Base-by-base conservation (phyloP, 106 monocot genomes). In the Phalaenopsis aphrodite region DNA sequence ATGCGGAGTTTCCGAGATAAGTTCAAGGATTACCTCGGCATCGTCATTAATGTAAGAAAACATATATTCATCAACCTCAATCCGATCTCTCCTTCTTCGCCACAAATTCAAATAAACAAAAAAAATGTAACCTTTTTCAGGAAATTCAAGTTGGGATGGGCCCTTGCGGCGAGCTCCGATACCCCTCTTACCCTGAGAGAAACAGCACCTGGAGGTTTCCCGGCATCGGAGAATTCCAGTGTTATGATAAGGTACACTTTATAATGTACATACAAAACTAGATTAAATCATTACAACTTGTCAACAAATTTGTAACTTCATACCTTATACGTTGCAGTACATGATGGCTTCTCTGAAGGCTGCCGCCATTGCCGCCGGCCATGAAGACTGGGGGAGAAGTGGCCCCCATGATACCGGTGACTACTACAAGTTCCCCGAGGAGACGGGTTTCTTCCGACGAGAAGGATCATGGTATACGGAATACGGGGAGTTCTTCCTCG, bases 61-160 rank as follows among this genome's bases (percentile, higher is more conserved):
- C 24, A 8, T 39, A 37, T 43, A 74, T 45, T 6, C 16, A 18
- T 74, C n/a, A 43, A 7, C 2, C 43, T 74, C 3, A 18, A 45
- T 6, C 8, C 69, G 10, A n/a, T n/a, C 74, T 1, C 19, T 21
- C 43, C 9, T 74, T 74, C 18, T 74, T 43, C 5, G 9, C 39
- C 39, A 12, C 41, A 10, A 71, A 10, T 39, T 38, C 3, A 41
- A 30, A 30, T 30, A 30, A 30, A 30, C 9, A 39, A 71, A 15
- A 37, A 56, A 21, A 30, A 80, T 30, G 16, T 14, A 65, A 15
- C 42, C 6, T 49, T 23, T 79, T 84, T 68, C 86, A 94, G 94
- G 94, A 95, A 58, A 92, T 95, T 78, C 95, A 95, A 86, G 92
- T 95, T 19, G 95, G 95, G 2, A 74, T 88, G 82, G 95, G 95